Evolutionary conservation across 23 red algal genomes (phyloP).

Genomic region (Chondrus crispus): DNA sequence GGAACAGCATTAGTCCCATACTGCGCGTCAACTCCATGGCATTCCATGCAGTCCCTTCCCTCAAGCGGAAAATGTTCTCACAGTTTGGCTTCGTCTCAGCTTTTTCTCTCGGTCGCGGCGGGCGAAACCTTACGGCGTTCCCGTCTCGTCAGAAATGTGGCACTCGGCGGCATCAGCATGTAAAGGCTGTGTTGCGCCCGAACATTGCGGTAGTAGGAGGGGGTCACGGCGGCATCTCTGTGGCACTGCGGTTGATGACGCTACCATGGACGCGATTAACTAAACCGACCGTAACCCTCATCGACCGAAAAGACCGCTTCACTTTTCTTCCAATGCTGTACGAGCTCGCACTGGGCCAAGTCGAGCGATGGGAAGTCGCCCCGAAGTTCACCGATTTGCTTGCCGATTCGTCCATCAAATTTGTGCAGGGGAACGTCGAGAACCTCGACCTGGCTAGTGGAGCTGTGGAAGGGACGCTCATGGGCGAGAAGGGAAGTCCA

Average conservation of each 20-base stretch:
- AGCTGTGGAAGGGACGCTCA: constrained; percentile 4
- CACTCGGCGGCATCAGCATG: too few relatives aligned
- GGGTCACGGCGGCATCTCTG: constrained; percentile 88
- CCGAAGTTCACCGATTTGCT: constrained; percentile 78
- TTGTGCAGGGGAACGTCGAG: constrained; percentile 55
- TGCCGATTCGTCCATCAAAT: constrained; percentile 49
- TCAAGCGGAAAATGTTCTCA: too few relatives aligned
- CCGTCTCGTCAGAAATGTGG: too few relatives aligned
- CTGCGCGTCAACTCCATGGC: too few relatives aligned
- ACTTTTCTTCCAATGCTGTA: constrained; percentile 95
- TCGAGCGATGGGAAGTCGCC: constrained; percentile 88
- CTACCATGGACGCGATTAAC: constrained; percentile 87
- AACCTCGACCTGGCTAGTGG: constrained; percentile 49
- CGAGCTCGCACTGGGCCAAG: constrained; percentile 77
- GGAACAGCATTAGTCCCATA: too few relatives aligned
- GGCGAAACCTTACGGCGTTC: too few relatives aligned
- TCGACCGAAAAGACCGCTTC: constrained; percentile 84
- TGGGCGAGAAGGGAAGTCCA: background rate
- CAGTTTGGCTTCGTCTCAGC: too few relatives aligned
- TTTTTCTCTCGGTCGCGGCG: too few relatives aligned
- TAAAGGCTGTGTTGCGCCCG: constrained; percentile 60
- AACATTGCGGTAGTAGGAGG: constrained; percentile 87
- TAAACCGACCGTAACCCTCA: constrained; percentile 72
- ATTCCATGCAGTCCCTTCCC: too few relatives aligned
- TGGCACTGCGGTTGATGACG: constrained; percentile 66